phyloP scores from a whole-genome alignment of 345 rosid genomes.

The Salix suchowensis region DNA sequence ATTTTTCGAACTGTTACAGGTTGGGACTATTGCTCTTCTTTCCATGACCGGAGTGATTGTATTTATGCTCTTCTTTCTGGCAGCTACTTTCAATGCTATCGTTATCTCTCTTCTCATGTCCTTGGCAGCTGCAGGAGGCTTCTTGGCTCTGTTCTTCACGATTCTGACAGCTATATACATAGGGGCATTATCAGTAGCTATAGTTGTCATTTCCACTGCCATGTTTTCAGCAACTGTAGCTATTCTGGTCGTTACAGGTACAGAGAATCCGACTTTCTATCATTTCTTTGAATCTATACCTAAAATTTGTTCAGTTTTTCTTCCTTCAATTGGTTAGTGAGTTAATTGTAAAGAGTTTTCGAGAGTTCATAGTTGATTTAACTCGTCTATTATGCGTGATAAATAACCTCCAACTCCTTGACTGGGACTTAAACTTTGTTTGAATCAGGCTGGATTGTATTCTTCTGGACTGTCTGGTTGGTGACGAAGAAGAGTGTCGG shows the following conservation, averaged over 20 bases:
- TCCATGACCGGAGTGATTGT: conserved; percentile 62
- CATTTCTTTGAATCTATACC: not conserved
- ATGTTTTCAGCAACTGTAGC: conserved; percentile 59
- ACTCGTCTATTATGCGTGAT: not conserved
- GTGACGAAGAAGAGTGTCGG: conserved; percentile 53
- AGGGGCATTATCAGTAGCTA: conserved; percentile 69
- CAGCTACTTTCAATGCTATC: conserved; percentile 72
- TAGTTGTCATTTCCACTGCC: conserved; percentile 60
- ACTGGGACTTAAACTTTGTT: conserved; percentile 1
- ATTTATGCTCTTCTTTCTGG: conserved; percentile 73
- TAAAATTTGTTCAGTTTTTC: not conserved
- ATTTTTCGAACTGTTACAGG: conserved; percentile 35
- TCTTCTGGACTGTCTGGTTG: conserved; percentile 68
- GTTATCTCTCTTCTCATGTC: conserved; percentile 69
- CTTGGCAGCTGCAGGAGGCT: conserved; percentile 80
- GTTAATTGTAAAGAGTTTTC: not conserved
- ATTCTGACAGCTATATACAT: conserved; percentile 65
- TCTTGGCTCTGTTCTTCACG: conserved; percentile 73
- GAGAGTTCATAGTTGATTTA: not conserved
- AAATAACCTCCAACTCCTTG: not conserved
- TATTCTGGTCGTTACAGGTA: conserved; percentile 63
- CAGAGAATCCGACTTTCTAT: not conserved
- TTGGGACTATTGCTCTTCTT: conserved; percentile 66
- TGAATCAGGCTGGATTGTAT: conserved; percentile 83
- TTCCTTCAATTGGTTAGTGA: not conserved